Evolutionary conservation across 352 stramenopile genomes (phyloP), one percentile per base, ranked within the genome.

Genomic region (Aphanomyces cochlioides): DNA sequence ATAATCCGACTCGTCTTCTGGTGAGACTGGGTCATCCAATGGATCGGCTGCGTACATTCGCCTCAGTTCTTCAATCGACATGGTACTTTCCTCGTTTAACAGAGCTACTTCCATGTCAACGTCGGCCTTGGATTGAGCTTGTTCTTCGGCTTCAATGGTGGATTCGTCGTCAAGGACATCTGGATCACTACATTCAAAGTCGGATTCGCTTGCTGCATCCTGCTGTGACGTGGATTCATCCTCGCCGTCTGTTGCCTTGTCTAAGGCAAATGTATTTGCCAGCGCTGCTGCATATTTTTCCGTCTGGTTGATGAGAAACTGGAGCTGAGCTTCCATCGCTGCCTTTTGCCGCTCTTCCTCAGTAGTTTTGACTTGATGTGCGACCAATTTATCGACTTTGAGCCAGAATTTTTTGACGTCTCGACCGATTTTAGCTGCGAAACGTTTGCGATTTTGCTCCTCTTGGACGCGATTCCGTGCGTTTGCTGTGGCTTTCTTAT

Each of bases 331-430:
- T 77, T 99, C 97, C 97, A 99, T 99, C 40, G 96, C 90, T 50
- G 80, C 79, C 65, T 90, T 87, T 3, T 87, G 75, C 54, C 88
- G 67, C 66, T 90, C 81, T 61, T 99, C 93, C 6, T 85, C 83
- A 73, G 96, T 81, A 13, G 98, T 66, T 72, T 98, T 98, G 77
- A 99, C 93, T 78, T 99, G 98, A 75, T 98, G 99, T 28, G 88
- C 87, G 59, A 99, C 96, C 58, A 99, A 89, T 72, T 98, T 96
- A 84, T 99, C 97, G 69, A 99, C 97, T 78, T 99, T 99, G 45
- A 75, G 81, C 97, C 97, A 99, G 63, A 97, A 98, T 38, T 90
- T 88, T 58, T 93, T 90, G 7, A 99, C 88, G 45, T 97, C 84
- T 2, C 96, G 71, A 0, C 83, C 87, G 0, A 99, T 84, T 56